phyloP scores from a whole-genome alignment of 1,284 basidiomycete species.

The Puccinia brachypodii region DNA sequence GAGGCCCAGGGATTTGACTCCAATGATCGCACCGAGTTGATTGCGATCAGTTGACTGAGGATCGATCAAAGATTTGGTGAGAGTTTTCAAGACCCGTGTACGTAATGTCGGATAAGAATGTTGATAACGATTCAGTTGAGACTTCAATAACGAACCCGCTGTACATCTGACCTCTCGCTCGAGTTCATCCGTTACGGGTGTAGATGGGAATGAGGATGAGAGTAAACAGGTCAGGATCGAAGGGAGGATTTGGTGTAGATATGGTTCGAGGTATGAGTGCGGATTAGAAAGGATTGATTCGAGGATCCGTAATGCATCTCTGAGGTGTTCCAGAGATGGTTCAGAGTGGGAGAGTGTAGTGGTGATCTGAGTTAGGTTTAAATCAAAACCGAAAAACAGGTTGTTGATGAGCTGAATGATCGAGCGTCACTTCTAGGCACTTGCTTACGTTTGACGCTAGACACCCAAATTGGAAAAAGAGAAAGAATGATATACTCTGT shows the following conservation, averaged over 20 bases:
- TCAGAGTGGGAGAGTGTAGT: background rate
- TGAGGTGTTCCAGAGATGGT: slow-evolving; percentile 28
- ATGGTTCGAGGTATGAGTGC: slow-evolving; percentile 36
- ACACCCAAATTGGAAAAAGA: background rate
- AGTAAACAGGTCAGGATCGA: slow-evolving; percentile 83
- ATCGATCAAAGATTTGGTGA: slow-evolving; percentile 71
- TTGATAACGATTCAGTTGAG: slow-evolving; percentile 68
- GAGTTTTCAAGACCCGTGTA: slow-evolving; percentile 86
- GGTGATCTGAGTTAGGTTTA: slow-evolving; percentile 57
- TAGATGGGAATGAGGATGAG: slow-evolving; percentile 56
- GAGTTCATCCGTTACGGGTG: slow-evolving; percentile 59
- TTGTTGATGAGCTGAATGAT: slow-evolving; percentile 54
- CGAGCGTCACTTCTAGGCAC: background rate
- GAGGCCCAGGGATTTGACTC: slow-evolving; percentile 23
- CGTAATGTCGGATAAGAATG: slow-evolving; percentile 74
- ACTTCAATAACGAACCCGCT: slow-evolving; percentile 68
- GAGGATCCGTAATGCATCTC: slow-evolving; percentile 18
- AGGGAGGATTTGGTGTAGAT: slow-evolving; percentile 94
- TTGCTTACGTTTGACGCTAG: background rate
- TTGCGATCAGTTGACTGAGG: slow-evolving; percentile 36
- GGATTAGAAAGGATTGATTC: slow-evolving; percentile 26
- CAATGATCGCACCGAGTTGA: slow-evolving; percentile 46
- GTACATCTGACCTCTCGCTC: slow-evolving; percentile 48
- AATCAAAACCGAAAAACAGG: background rate
- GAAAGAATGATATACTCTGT: background rate